Base-by-base conservation (phyloP, 345 rosid genomes). In the Brassica rapa region DNA sequence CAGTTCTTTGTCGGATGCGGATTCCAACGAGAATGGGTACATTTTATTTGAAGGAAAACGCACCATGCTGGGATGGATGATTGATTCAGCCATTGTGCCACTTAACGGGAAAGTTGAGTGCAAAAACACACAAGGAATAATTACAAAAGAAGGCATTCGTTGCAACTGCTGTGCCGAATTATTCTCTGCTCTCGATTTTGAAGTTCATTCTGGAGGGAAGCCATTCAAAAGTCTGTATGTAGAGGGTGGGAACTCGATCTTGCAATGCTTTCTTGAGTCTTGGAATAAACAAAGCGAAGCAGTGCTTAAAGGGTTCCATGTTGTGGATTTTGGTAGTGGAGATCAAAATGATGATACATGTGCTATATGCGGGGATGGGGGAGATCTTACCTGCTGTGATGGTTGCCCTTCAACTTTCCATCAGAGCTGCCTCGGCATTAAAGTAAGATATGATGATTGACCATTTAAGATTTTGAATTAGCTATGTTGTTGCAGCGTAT, bases 341-440 rank as follows among this genome's bases (percentile, higher is more conserved):
- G 98, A 94, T 82, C 97, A 92, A 64, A 94, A 88, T 72, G 98
- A 94, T 74, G 98, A 94, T 84, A 91, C 98, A 14, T 94, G 98
- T 87, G 98, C 90, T 62, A 84, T 91, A 57, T 94, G 98, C 82
- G 98, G 98, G 67, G 98, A 94, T 87, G 98, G 98, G 56, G 98
- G 98, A 78, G 86, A 88, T 71, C 87, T 94, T 80, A 84, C 88
- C 75, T 94, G 98, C 77, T 94, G 98, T 62, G 98, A 94, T 62
- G 82, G 95, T 78, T 94, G 98, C 85, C 98, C 98, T 62, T 93
- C 98, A 69, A 92, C 98, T 7, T 94, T 94, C 83, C 98, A 94
- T 82, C 90, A 88, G 77, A 85, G 85, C 86, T 94, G 98, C 87
- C 70, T 94, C 71, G 90, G 85, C 73, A 88, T 94, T 70, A 80